Evolutionary conservation across 192 early-diverging fungal genomes (phyloP), one percentile per base, ranked within the genome.

Genomic region (Backusella westeae): DNA sequence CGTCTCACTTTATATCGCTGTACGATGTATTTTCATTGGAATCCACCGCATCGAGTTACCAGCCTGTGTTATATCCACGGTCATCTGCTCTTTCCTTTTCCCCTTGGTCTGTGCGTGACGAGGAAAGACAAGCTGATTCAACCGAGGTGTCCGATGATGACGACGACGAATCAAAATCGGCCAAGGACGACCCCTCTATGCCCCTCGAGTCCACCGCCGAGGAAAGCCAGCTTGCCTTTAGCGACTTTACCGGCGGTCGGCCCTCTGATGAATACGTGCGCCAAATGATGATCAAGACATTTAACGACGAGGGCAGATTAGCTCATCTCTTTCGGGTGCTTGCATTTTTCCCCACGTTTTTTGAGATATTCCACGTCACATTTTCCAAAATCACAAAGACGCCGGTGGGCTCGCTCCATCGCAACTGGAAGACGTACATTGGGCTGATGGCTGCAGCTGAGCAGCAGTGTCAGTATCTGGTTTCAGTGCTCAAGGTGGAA

Each of bases 371-470:
- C 74, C 80, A 87, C 46, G 76, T 67, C 10, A 78, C 86, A 0
- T 82, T 79, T 38, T 56, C 52, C 10, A 75, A 76, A 44, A 84
- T 86, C 36, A 75, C 88, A 75, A 82, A 81, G 63, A 72, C 73
- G 9, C 74, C 83, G 21, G 73, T 73, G 10, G 89, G 87, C 3
- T 87, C 87, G 42, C 70, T 90, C 42, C 81, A 83, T 34, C 74
- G 81, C 21, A 80, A 76, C 17, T 87, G 87, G 86, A 81, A 85
- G 34, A 80, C 75, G 63, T 89, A 87, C 71, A 77, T 89, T 59
- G 87, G 82, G 21, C 80, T 90, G 41, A 85, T 89, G 86, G 87
- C 85, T 35, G 85, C 85, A 3, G 82, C 89, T 21, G 83, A 89
- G 73, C 84, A 86, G 42, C 81, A 85, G 34, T 89, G 85, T 63